Base-by-base conservation (phyloP, 1,139 yeast species). In the Yamadazyma aaseri region DNA sequence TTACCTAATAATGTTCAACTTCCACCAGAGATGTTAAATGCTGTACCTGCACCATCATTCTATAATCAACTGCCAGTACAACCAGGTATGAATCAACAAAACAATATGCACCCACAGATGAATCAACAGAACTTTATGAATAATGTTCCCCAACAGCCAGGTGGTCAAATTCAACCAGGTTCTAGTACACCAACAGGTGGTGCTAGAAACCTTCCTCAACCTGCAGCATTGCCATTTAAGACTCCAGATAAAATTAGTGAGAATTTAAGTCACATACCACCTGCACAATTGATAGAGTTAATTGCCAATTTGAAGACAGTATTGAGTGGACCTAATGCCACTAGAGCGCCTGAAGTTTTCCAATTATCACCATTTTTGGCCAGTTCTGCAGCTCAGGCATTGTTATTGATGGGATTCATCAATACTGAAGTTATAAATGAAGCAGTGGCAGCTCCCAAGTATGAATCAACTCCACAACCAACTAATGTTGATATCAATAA, bases 341-440 rank as follows among this genome's bases (percentile, higher is more conserved):
- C 68, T 10, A 67, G 76, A 40, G 76, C 75, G 4, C 56, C 58
- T 10, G 79, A 76, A 28, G 66, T 78, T 28, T 65, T 79, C 39
- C 74, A 66, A 38, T 64, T 78, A 22, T 73, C 79, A 26, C 79
- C 83, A 3, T 71, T 76, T 32, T 60, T 82, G 29, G 81, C 87
- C 4, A 62, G 77, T 2, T 70, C 85, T 2, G 79, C 85, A 1
- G 78, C 89, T 0, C 92, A 84, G 53, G 85, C 87, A 3, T 63
- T 84, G 41, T 56, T 83, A n/a, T 64, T 81, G 31, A 82, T 83
- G 90, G 94, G 92, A 1, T 68, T 83, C 32, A 76, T 83, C 20
- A 85, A 82, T 52, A 67, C 71, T 26, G 80, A 77, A 26, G 82
- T 81, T 13, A 77, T 83, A 17, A 66, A 71, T 23, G 74, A 68